Evolutionary conservation across 495 filamentous ascomycete species (phyloP).

Genomic region (Hypomontagnella submonticulosa): DNA sequence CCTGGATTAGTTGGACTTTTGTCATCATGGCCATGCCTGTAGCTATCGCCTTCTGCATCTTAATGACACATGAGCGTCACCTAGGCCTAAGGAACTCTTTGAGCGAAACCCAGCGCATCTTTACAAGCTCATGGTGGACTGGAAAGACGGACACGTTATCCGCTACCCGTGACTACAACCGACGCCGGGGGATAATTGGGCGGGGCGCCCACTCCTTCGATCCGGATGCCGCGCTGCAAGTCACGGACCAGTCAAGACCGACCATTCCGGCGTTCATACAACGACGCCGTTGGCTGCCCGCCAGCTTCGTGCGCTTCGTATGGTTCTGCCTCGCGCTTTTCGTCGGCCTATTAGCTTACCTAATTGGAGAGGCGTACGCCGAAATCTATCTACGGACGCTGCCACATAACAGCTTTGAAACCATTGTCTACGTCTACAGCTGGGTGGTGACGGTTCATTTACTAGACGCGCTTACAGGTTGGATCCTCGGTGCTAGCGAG

Average conservation of each 20-base stretch:
- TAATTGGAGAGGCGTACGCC: conserved; percentile 72
- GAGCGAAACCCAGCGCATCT: conserved; percentile 71
- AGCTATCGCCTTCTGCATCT: conserved; percentile 67
- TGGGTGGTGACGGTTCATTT: conserved; percentile 72
- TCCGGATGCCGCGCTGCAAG: conserved; percentile 42
- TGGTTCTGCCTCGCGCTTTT: conserved; percentile 72
- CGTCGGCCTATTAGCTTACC: conserved; percentile 68
- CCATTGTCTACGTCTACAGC: conserved; percentile 72
- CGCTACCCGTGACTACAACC: conserved; percentile 35
- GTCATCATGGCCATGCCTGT: conserved; percentile 72
- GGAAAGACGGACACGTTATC: conserved; percentile 59
- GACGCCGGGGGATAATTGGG: conserved; percentile 46
- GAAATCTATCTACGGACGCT: conserved; percentile 72
- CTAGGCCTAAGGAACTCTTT: conserved; percentile 64
- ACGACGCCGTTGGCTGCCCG: conserved; percentile 62
- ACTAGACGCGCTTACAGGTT: conserved; percentile 68
- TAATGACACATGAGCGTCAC: conserved; percentile 68
- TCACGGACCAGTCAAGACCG: conserved; percentile 40
- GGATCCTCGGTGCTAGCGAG: conserved; percentile 69
- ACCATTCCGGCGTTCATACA: conserved; percentile 52
- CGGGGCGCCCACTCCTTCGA: conserved; percentile 46
- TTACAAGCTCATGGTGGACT: conserved; percentile 69
- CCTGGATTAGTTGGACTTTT: conserved; percentile 73
- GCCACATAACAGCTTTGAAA: conserved; percentile 70
- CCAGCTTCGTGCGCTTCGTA: conserved; percentile 71